These are phyloP conservation scores for Podila epicladia DNA, from an alignment of 192 early-diverging fungal species.

Conservation along the genomic window DNA sequence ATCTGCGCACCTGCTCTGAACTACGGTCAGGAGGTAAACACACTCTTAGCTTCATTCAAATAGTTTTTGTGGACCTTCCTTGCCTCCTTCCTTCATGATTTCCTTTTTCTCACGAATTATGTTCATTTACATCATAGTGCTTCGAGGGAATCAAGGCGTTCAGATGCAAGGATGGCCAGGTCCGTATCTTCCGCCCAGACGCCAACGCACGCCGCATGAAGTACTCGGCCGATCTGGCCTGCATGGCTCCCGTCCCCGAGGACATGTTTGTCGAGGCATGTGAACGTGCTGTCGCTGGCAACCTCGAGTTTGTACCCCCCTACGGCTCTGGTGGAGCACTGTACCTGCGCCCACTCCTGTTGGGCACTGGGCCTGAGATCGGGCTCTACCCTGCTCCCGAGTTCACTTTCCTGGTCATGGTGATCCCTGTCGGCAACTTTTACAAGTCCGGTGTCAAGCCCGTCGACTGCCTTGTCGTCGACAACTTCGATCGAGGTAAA, in stretches of 20 bases:
- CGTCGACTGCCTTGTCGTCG: constrained; percentile 70
- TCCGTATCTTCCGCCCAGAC: constrained; percentile 78
- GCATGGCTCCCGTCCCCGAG: constrained; percentile 68
- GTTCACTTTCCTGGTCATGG: constrained; percentile 70
- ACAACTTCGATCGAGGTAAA: constrained; percentile 74
- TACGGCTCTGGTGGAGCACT: constrained; percentile 71
- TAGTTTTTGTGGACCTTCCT: not conserved
- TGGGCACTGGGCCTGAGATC: constrained; percentile 74
- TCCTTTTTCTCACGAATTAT: not conserved
- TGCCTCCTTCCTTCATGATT: not conserved
- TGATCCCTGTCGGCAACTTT: constrained; percentile 75
- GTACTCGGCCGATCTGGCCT: constrained; percentile 59
- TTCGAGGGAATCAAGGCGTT: constrained; percentile 89
- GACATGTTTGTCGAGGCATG: constrained; percentile 73
- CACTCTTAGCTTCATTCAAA: not conserved
- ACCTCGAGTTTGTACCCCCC: constrained; percentile 81
- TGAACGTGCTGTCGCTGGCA: constrained; percentile 62
- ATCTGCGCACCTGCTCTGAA: constrained; percentile 73
- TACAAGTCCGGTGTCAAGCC: constrained; percentile 70
- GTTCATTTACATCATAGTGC: constrained; percentile 44
- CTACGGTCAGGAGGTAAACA: constrained; percentile 75
- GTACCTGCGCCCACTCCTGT: constrained; percentile 77
- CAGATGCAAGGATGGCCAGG: constrained; percentile 70
- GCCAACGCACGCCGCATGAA: constrained; percentile 72
- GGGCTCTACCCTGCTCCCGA: constrained; percentile 66